Percentiles rank a stretch among this genome's conserved stretches.
These are phyloP conservation scores for Salvia miltiorrhiza DNA, from an alignment of 257 asterid species.

Conservation along the genomic window DNA sequence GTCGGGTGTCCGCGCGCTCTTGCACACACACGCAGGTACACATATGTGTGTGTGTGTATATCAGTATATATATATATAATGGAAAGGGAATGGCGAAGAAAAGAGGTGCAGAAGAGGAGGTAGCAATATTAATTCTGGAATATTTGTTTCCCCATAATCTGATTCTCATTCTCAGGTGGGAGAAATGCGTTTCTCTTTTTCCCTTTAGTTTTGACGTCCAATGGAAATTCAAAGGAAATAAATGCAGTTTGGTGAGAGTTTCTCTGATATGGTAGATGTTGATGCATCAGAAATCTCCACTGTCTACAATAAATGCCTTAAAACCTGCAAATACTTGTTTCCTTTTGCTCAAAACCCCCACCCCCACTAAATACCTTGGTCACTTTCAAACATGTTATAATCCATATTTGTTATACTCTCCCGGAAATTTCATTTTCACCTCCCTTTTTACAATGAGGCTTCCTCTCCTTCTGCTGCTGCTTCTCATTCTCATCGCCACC, in stretches of 20 bases:
- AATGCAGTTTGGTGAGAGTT: slow-evolving; percentile 58
- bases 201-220: slow-evolving; percentile 7
- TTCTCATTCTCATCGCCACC: slow-evolving; percentile 19
- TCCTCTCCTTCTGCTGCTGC: slow-evolving; percentile 24
- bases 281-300: slow-evolving; percentile 47
- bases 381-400: slow-evolving; percentile 23
- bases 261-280: slow-evolving; percentile 39
- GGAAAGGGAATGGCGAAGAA: neutral
- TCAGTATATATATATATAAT: neutral
- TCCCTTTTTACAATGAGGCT: slow-evolving; percentile 15
- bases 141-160: neutral
- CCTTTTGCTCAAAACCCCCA: slow-evolving; percentile 19
- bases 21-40: neutral
- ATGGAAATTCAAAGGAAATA: slow-evolving; percentile 26
- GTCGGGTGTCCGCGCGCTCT: slow-evolving; percentile 25
- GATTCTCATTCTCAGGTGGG: slow-evolving; percentile 28
- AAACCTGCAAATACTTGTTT: slow-evolving; percentile 28
- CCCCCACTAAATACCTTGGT: slow-evolving; percentile 16
- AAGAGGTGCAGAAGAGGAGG: neutral
- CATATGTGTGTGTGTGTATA: neutral
- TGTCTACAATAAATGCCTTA: slow-evolving; percentile 30
- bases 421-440: neutral
- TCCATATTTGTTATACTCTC: neutral
- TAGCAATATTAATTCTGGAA: neutral
- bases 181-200: slow-evolving; percentile 9